A percentile compares a stretch with the other conserved stretches of the same genome.
These are phyloP conservation scores for Rhodotorula mucilaginosa DNA, from an alignment of 1,284 basidiomycete genomes.

Conservation along the genomic window DNA sequence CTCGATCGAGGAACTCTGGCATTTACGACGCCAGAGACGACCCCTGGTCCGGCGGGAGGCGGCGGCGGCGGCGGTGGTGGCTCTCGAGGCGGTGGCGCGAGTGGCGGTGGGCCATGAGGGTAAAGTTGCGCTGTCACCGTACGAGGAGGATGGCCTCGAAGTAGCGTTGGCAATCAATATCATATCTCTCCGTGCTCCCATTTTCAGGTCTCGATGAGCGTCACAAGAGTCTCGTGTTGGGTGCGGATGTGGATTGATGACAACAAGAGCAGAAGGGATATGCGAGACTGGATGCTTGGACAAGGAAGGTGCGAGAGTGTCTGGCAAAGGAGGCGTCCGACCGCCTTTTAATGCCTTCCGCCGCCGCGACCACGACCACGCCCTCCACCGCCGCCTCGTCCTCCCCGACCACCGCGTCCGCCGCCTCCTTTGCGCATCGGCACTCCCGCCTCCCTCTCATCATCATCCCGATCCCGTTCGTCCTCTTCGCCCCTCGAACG, in stretches of 20 bases:
- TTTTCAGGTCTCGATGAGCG: neutral
- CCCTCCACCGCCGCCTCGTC: neutral
- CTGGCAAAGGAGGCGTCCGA: too few species aligned
- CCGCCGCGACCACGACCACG: neutral
- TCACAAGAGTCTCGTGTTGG: too few species aligned
- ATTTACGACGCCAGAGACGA: neutral
- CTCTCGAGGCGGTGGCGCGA: too few species aligned
- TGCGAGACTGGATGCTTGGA: too few species aligned
- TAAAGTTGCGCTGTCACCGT: too few species aligned
- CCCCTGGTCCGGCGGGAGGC: neutral
- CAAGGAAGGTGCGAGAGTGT: neutral
- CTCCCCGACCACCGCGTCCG: neutral
- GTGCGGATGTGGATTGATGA: too few species aligned
- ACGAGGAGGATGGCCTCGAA: too few species aligned
- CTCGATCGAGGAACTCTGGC: slow-evolving; percentile 15
- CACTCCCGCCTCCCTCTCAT: slow-evolving; percentile 76
- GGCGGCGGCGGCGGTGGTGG: too few species aligned
- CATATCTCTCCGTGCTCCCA: too few species aligned
- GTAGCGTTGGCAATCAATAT: too few species aligned
- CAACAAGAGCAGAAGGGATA: neutral
- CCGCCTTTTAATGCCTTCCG: neutral
- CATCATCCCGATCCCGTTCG: slow-evolving; percentile 79
- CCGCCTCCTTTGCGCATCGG: slow-evolving; percentile 48
- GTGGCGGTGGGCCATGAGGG: too few species aligned
- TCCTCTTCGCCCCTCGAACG: slow-evolving; percentile 55